phyloP scores from a whole-genome alignment of 2,329 filamentous ascomycete genomes.

The Pseudocercospora cruenta region DNA sequence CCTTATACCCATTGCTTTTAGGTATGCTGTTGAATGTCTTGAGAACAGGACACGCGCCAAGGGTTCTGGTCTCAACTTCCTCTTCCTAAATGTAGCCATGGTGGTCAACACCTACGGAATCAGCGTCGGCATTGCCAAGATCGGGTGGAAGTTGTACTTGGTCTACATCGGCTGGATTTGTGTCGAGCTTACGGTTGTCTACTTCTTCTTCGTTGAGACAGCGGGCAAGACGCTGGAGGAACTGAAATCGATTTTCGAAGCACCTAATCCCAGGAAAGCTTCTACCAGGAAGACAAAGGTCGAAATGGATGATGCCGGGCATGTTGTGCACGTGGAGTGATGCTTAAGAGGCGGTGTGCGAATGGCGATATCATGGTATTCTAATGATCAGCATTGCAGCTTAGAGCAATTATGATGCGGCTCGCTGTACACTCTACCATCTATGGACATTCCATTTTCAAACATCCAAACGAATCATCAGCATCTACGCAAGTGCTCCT shows the following conservation, averaged over 20 bases:
- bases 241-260: slow-evolving; percentile 30
- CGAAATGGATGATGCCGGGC: slow-evolving; percentile 31
- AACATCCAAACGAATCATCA: not conserved
- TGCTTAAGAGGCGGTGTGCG: not conserved
- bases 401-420: not conserved
- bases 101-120: slow-evolving; percentile 44
- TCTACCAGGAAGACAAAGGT: slow-evolving; percentile 36
- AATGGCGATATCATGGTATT: not conserved
- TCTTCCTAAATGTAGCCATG: slow-evolving; percentile 50
- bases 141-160: slow-evolving; percentile 34
- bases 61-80: slow-evolving; percentile 38
- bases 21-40: slow-evolving; percentile 41
- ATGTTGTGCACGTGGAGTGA: slow-evolving; percentile 28
- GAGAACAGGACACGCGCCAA: slow-evolving; percentile 46
- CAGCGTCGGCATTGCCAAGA: slow-evolving; percentile 30
- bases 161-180: slow-evolving; percentile 38
- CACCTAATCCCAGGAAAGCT: slow-evolving; percentile 35
- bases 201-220: slow-evolving; percentile 46
- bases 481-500: not conserved
- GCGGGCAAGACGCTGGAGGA: slow-evolving; percentile 38
- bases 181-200: slow-evolving; percentile 37
- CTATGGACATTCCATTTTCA: not conserved
- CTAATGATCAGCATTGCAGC: not conserved
- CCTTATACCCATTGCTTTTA: too few relatives aligned
- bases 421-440: not conserved